These are phyloP conservation scores for Hymenoscyphus fraxineus DNA, from an alignment of 2,329 filamentous ascomycete species.

Conservation along the genomic window DNA sequence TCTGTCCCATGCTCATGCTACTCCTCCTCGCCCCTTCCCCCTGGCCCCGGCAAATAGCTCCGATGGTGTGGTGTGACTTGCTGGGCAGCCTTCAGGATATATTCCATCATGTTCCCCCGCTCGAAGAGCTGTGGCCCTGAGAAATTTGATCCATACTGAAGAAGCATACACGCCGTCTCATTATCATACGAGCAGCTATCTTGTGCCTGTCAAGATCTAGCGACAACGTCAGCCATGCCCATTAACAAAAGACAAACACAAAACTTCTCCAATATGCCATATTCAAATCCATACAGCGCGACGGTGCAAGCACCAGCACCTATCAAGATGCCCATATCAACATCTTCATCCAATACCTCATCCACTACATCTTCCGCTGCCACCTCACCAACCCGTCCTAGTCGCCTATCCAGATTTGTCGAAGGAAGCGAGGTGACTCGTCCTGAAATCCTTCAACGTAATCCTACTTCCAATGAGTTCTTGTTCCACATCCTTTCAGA, in stretches of 20 bases:
- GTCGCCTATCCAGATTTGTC: slow-evolving; percentile 15
- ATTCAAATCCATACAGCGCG: not conserved
- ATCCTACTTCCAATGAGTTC: slow-evolving; percentile 13
- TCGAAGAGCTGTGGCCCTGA: not conserved
- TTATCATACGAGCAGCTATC: not conserved
- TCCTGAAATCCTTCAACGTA: slow-evolving; percentile 14
- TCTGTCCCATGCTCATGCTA: not conserved
- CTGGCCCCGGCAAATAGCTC: not conserved
- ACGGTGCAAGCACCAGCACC: not conserved
- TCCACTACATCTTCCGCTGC: not conserved
- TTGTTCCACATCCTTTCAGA: slow-evolving; percentile 20
- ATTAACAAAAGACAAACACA: not conserved
- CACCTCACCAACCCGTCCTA: slow-evolving; percentile 6
- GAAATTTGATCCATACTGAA: not conserved
- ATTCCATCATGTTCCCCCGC: not conserved
- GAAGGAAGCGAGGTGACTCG: slow-evolving; percentile 13
- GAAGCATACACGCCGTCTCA: not conserved
- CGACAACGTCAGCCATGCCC: not conserved
- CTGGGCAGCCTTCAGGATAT: not conserved
- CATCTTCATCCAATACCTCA: not conserved
- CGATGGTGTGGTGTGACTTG: not conserved
- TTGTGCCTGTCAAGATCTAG: not conserved
- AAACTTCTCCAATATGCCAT: not conserved
- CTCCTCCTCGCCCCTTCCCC: not conserved
- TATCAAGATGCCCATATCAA: not conserved